Base-by-base conservation (phyloP, 306 rosid genomes). In the Glycine latifolia region DNA sequence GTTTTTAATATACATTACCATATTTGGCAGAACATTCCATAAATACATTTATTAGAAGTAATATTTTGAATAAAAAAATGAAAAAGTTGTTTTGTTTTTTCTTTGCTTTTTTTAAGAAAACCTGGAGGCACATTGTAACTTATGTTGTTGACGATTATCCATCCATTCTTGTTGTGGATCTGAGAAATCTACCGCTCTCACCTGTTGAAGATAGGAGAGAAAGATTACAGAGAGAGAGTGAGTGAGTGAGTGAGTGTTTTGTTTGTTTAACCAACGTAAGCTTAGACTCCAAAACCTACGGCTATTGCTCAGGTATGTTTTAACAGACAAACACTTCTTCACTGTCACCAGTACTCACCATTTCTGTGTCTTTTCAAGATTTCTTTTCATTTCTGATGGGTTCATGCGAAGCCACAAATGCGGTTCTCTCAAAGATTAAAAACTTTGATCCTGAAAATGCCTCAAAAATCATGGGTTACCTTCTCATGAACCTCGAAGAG, bases 381-480 rank as follows among this genome's bases (percentile, higher is more conserved):
- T 76, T 82, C 15, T 13, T 48, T 10, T 46, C 43, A 26, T 26
- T 26, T 2, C 31, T 67, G 44, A 94, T 92, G 97, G 97, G 89
- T 90, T 84, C 97, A 37, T 89, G 73, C 67, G 99, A 95, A 83
- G 97, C 97, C 31, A 92, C 95, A 2, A 87, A 80, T 82, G 81
- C 88, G 50, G 95, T 95, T 4, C 89, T 90, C 14, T 61, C 97
- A 0, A 92, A 89, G 78, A 87, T 95, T 77, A 94, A 91, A 62
- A 82, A 58, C 68, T 63, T 92, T 61, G 99, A 95, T 31, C 97
- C 97, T 5, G 99, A 95, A 17, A 86, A 89, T 82, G 97, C 99
- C 6, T 87, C 97, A 0, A 95, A 91, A 87, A 95, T 95, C 85
- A 91, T 95, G 99, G 99, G 99, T 48, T 90, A 62, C 61, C 90